These are phyloP conservation scores for Pycnococcus provasolii DNA, from an alignment of 139 green algal species.

Conservation along the genomic window DNA sequence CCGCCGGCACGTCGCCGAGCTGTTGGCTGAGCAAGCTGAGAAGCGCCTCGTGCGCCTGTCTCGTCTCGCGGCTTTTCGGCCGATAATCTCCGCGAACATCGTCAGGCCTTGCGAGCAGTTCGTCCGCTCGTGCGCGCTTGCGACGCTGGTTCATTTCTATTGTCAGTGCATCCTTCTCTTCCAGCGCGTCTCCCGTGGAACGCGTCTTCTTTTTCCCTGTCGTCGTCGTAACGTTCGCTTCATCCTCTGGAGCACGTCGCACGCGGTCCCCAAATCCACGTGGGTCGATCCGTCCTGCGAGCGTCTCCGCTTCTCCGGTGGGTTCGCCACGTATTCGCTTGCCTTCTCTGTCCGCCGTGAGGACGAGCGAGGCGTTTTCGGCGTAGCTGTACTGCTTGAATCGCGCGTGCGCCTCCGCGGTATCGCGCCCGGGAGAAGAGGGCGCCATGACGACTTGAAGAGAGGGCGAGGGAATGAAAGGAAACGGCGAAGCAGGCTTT, in stretches of 20 bases:
- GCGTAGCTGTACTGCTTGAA: conserved; percentile 94
- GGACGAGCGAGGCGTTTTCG: conserved; percentile 93
- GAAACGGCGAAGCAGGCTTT: no score
- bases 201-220: conserved; percentile 31
- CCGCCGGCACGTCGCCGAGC: conserved; percentile 89
- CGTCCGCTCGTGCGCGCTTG: no score
- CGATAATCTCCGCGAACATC: conserved; percentile 43
- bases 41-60: conserved; percentile 83
- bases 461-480: no score
- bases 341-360: conserved; percentile 59
- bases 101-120: not conserved
- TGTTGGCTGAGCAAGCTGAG: conserved; percentile 62
- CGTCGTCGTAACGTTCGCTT: conserved; percentile 41
- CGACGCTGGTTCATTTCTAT: not conserved
- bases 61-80: conserved; percentile 72
- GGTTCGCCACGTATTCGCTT: conserved; percentile 71
- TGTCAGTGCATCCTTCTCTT: not conserved
- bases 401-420: conserved; percentile 64
- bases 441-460: no score
- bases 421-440: conserved; percentile 2
- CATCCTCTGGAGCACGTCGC: conserved; percentile 44
- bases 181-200: not conserved
- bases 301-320: conserved; percentile 74
- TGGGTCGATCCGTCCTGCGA: conserved; percentile 61
- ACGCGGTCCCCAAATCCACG: conserved; percentile 84